Base-by-base conservation (phyloP, 768 basidiomycete genomes). In the Mycena albidolilacea region DNA sequence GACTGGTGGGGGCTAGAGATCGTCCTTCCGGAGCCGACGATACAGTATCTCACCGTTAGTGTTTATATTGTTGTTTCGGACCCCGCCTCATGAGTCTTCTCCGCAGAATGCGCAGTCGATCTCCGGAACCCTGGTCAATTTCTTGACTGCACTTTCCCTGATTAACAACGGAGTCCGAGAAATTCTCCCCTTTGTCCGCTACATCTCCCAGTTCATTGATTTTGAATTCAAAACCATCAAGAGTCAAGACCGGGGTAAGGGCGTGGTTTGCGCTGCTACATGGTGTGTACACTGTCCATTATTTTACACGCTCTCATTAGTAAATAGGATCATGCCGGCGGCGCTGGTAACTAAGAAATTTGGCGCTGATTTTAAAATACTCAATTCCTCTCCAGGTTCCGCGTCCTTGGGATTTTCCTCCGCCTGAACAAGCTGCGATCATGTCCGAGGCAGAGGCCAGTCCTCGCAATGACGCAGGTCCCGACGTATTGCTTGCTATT, bases 1-100 rank as follows among this genome's bases (percentile, higher is more conserved):
- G 95, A 96, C 81, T 96, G 95, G 95, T 97, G 95, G 95, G 95
- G 95, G 15, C 84, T 95, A 14, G 95, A 97, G 78, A 67, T 96
- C 0, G 86, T 90, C 44, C 85, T 97, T 37, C 95, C 96, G 5
- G 88, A 91, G 21, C 88, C 94, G 0, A 89, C 94, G 1, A 77
- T 97, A 44, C 79, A 78, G 38, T 88, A 90, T 77, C 86, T 97
- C 21, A 80, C 82, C 57, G 90, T 92, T 62, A 67, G 90, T 84
- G n/a, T 61, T 44, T 11, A 7, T 35, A 54, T 60, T 46, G 2
- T 14, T 37, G 41, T 21, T 61, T 9, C 15, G 37, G 73, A 11
- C 73, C 7, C n/a, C 60, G 55, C 30, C 30, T 48, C 12, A 41
- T 6, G 19, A 17, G 39, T 21, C 59, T 41, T 39, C 15, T 44